These are phyloP conservation scores for Colletotrichum costaricense DNA, from an alignment of 2,329 filamentous ascomycete species.

Conservation along the genomic window DNA sequence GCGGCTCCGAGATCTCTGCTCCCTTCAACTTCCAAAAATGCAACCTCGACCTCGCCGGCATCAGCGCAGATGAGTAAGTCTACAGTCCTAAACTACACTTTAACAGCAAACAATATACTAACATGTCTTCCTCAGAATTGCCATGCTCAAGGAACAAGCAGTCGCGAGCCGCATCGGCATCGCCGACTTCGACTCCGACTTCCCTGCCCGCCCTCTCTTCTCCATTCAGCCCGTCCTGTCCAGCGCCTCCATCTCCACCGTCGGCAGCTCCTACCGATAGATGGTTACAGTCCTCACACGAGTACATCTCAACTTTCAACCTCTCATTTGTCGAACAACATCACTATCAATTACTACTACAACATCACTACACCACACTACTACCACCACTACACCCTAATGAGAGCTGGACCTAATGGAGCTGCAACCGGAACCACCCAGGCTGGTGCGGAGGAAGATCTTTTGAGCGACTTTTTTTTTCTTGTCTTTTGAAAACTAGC, in stretches of 20 bases:
- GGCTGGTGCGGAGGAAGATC: constrained; percentile 8
- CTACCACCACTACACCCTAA: neutral
- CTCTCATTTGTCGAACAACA: neutral
- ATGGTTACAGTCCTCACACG: neutral
- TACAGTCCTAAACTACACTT: neutral
- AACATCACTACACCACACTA: neutral
- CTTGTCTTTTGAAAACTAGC: neutral
- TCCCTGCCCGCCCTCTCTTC: constrained; percentile 24
- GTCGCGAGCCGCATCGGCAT: constrained; percentile 61
- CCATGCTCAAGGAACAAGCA: constrained; percentile 63
- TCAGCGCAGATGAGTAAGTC: constrained; percentile 70
- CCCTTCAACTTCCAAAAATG: constrained; percentile 70
- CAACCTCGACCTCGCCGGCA: constrained; percentile 62
- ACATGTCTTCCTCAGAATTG: constrained; percentile 51
- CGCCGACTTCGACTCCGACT: constrained; percentile 44
- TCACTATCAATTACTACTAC: neutral
- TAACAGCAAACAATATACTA: neutral
- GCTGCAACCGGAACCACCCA: constrained; percentile 18
- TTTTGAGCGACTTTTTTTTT: neutral
- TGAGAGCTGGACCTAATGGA: constrained; percentile 20
- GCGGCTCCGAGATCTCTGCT: constrained; percentile 61
- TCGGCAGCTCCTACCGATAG: constrained; percentile 27
- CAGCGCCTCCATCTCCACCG: constrained; percentile 30
- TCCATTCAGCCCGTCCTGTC: constrained; percentile 26
- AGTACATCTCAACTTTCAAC: neutral